Conservation (phyloP, 202 grass and related monocot genomes). For the Setaria viridis region DNA sequence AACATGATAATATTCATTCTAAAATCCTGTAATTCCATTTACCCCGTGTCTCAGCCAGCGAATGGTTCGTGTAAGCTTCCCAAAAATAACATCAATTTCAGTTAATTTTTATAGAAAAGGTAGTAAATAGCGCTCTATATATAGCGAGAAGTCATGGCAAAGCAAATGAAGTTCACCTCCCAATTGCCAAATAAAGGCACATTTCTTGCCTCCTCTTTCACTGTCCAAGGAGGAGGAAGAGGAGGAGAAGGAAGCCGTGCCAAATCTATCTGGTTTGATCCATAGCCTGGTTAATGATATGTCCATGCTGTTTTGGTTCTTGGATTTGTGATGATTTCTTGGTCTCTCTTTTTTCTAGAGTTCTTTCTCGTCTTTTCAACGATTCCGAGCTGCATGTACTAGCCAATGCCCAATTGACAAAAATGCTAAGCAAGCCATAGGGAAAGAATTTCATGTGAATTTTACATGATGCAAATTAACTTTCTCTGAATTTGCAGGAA, state of each 20-base stretch:
- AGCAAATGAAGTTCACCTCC: not conserved
- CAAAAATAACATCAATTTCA: conserved; percentile 37
- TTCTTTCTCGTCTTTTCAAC: not conserved
- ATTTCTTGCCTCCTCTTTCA: conserved; percentile 49
- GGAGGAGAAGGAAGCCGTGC: conserved; percentile 18
- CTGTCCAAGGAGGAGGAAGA: conserved; percentile 33
- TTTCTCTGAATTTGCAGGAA: conserved; percentile 28
- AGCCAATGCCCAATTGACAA: not conserved
- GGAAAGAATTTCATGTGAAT: not conserved
- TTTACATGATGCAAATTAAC: not conserved
- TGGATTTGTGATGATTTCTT: not conserved
- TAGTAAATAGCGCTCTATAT: conserved; percentile 34
- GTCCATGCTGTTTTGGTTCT: not conserved
- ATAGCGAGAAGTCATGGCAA: conserved; percentile 1
- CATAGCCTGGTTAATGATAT: not conserved
- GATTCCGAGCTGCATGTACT: not conserved
- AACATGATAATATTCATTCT: not conserved
- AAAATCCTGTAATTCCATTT: not conserved
- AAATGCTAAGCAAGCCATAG: not conserved
- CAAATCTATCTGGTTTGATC: conserved; percentile 42
- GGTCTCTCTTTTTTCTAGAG: not conserved
- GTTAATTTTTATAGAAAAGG: conserved; percentile 1
- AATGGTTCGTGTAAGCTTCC: conserved; percentile 18
- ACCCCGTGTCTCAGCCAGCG: not conserved
- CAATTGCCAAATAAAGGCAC: conserved; percentile 38